A percentile compares a stretch with the other conserved stretches of the same genome.
phyloP scores from a whole-genome alignment of 768 basidiomycete species.

The Termitomyces sp. region DNA sequence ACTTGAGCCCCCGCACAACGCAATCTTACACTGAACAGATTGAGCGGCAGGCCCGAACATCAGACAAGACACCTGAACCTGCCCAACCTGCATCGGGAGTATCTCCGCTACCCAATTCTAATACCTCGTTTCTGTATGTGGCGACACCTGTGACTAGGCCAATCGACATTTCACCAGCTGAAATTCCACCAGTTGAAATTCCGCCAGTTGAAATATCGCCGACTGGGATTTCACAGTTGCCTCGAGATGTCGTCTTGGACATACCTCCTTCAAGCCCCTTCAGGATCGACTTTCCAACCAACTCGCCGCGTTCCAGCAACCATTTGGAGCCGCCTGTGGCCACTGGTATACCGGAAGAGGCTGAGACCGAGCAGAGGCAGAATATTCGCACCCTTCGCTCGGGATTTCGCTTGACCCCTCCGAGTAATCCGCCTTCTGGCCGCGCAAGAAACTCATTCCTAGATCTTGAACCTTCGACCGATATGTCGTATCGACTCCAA shows the following conservation, averaged over 20 bases:
- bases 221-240: slow-evolving; percentile 4
- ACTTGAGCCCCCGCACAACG: slow-evolving; percentile 22
- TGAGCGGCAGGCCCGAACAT: background rate
- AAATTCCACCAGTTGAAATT: slow-evolving; percentile 9
- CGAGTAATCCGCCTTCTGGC: slow-evolving; percentile 15
- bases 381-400: slow-evolving; percentile 13
- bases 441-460: slow-evolving; percentile 31
- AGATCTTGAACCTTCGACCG: slow-evolving; percentile 33
- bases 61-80: background rate
- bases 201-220: slow-evolving; percentile 4
- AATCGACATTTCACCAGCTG: slow-evolving; percentile 7
- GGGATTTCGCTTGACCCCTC: slow-evolving; percentile 27
- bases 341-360: slow-evolving; percentile 8
- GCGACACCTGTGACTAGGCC: slow-evolving; percentile 10
- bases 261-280: slow-evolving; percentile 14
- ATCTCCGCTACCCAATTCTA: slow-evolving; percentile 7
- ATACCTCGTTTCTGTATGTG: slow-evolving; percentile 14
- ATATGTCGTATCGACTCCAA: slow-evolving; percentile 23
- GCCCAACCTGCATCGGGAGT: background rate
- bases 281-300: slow-evolving; percentile 8
- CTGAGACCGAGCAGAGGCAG: slow-evolving; percentile 18
- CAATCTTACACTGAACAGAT: background rate
- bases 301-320: background rate
- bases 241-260: slow-evolving; percentile 3
- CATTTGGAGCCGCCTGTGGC: slow-evolving; percentile 14